Evolutionary conservation across 2,329 filamentous ascomycete species (phyloP).

Genomic region (Orbilia javanica): DNA sequence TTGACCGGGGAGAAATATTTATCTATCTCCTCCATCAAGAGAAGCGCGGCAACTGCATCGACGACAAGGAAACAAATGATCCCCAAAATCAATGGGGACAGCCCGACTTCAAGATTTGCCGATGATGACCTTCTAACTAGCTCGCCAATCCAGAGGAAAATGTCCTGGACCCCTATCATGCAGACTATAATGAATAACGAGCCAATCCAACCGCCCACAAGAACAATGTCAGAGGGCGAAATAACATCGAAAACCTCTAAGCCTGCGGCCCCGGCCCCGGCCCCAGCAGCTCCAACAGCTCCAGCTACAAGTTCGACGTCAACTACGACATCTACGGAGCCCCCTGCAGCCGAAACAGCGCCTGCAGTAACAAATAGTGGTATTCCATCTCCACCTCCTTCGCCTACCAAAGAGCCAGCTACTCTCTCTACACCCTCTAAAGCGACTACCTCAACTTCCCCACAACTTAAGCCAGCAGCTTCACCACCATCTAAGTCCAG

Average conservation of each 20-base stretch:
- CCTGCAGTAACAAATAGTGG: constrained; percentile 49
- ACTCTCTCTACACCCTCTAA: neutral
- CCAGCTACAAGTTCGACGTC: neutral
- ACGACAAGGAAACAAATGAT: constrained; percentile 54
- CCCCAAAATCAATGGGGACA: constrained; percentile 38
- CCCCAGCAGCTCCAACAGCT: too few relatives aligned
- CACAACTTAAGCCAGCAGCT: constrained; percentile 8
- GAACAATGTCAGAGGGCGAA: constrained; percentile 19
- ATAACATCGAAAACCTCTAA: constrained; percentile 11
- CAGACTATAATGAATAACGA: constrained; percentile 36
- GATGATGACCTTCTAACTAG: constrained; percentile 49
- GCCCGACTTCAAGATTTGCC: constrained; percentile 27
- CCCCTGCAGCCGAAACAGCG: constrained; percentile 18
- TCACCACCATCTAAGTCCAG: constrained; percentile 17
- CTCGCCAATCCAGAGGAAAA: constrained; percentile 52
- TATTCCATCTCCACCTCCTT: constrained; percentile 55
- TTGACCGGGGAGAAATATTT: constrained; percentile 46
- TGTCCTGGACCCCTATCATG: constrained; percentile 55
- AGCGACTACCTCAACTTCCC: constrained; percentile 9
- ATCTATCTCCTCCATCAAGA: constrained; percentile 47
- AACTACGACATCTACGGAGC: neutral
- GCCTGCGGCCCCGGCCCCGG: neutral
- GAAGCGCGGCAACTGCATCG: constrained; percentile 50
- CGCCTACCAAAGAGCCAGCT: constrained; percentile 42
- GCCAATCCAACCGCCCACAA: neutral